Conservation (phyloP, 371 early-diverging fungal genomes). For the Mucor circinelloides region DNA sequence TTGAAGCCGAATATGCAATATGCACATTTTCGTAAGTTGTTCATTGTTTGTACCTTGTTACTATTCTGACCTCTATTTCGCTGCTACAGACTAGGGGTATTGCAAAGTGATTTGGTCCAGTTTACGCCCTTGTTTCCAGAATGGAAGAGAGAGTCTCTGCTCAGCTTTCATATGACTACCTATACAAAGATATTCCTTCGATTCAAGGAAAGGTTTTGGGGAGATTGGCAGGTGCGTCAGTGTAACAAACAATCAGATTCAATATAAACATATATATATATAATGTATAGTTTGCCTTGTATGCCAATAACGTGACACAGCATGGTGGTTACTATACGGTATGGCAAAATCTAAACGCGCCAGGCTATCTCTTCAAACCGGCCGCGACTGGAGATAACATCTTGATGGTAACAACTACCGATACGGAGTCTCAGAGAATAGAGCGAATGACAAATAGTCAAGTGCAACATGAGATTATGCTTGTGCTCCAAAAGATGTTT, state of each 20-base stretch:
- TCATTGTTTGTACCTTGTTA: not conserved
- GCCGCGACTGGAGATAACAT: constrained; percentile 17
- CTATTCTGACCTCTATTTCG: not conserved
- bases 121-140: constrained; percentile 46
- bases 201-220: constrained; percentile 47
- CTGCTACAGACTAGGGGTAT: constrained; percentile 40
- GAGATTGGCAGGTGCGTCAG: constrained; percentile 45
- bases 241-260: not conserved
- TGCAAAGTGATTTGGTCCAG: constrained; percentile 37
- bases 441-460: constrained; percentile 34
- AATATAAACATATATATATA: not conserved
- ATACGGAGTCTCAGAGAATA: constrained; percentile 39
- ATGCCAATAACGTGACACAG: constrained; percentile 35
- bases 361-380: constrained; percentile 31
- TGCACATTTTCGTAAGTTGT: constrained; percentile 49
- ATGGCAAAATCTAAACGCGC: constrained; percentile 52
- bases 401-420: constrained; percentile 47
- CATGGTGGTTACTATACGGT: constrained; percentile 42
- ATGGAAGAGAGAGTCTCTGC: constrained; percentile 50
- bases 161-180: constrained; percentile 50
- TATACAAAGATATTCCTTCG: constrained; percentile 52
- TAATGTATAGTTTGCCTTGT: constrained; percentile 38
- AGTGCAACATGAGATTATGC: constrained; percentile 30
- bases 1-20: constrained; percentile 47
- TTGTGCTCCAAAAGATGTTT: constrained; percentile 41